Conservation (phyloP, 495 filamentous ascomycete species). For the Aspergillus cavernicola region DNA sequence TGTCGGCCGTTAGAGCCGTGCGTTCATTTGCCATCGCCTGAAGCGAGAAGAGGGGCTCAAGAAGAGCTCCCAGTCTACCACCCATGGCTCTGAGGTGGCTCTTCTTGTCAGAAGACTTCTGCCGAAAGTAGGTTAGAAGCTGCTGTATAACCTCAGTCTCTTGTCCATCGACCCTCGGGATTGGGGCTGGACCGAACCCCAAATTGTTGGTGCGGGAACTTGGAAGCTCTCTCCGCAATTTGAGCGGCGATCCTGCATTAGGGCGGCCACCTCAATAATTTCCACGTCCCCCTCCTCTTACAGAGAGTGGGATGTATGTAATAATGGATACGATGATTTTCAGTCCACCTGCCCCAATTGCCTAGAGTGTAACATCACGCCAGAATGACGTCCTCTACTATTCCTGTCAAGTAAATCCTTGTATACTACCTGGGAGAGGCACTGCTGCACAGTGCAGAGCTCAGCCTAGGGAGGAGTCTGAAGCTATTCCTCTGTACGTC, state of each 20-base stretch:
- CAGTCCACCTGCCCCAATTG: too few relatives aligned
- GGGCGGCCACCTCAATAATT: background rate
- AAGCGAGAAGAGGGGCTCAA: constrained; percentile 9
- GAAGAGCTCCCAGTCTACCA: background rate
- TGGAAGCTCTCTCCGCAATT: constrained; percentile 29
- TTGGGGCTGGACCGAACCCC: constrained; percentile 4
- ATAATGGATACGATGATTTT: background rate
- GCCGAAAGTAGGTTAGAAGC: background rate
- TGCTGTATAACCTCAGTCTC: background rate
- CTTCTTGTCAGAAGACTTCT: constrained; percentile 6
- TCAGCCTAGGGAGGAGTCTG: too few relatives aligned
- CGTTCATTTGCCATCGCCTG: constrained; percentile 10
- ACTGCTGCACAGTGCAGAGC: too few relatives aligned
- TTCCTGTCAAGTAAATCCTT: background rate
- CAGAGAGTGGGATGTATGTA: background rate
- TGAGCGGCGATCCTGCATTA: constrained; percentile 20
- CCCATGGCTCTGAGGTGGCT: background rate
- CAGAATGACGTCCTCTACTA: constrained; percentile 21
- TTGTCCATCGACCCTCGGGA: background rate
- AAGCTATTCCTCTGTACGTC: too few relatives aligned
- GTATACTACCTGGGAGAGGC: too few relatives aligned
- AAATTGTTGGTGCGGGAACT: constrained; percentile 7
- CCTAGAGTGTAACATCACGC: constrained; percentile 22
- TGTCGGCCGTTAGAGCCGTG: background rate
- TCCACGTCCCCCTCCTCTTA: background rate